Conservation (phyloP, 768 basidiomycete species). For the Leccinum rimulosum region DNA sequence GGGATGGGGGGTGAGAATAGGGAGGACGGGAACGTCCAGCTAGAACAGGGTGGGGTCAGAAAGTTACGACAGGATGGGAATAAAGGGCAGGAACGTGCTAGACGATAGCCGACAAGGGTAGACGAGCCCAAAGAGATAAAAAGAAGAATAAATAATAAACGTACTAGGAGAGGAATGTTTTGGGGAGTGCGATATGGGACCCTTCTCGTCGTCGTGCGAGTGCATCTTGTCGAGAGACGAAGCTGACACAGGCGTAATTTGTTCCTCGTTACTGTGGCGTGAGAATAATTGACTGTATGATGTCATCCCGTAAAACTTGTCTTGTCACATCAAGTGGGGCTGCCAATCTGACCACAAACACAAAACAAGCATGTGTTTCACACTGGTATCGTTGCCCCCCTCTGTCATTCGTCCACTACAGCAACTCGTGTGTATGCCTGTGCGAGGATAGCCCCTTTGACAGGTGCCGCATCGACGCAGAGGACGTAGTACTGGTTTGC, state of each 20-base stretch:
- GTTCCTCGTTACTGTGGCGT: conserved; percentile 8
- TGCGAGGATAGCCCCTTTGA: background rate
- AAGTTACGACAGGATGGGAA: background rate
- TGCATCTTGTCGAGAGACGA: background rate
- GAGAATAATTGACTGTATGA: background rate
- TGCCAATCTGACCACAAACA: background rate
- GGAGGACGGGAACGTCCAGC: background rate
- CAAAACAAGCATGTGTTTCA: background rate
- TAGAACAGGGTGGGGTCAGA: background rate
- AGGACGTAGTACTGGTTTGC: background rate
- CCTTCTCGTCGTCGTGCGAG: background rate
- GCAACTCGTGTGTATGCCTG: background rate
- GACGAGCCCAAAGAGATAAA: background rate
- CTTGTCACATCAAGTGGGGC: background rate
- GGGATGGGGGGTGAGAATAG: background rate
- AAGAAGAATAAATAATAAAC: background rate
- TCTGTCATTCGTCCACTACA: background rate
- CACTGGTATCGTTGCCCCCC: background rate
- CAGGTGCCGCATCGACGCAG: background rate
- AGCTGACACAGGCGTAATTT: background rate
- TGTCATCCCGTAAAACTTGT: background rate
- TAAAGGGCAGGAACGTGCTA: background rate
- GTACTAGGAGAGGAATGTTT: background rate
- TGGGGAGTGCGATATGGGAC: background rate
- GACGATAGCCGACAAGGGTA: background rate